phyloP scores from a whole-genome alignment of 2,329 filamentous ascomycete species.

The Tympanopsis confertula region DNA sequence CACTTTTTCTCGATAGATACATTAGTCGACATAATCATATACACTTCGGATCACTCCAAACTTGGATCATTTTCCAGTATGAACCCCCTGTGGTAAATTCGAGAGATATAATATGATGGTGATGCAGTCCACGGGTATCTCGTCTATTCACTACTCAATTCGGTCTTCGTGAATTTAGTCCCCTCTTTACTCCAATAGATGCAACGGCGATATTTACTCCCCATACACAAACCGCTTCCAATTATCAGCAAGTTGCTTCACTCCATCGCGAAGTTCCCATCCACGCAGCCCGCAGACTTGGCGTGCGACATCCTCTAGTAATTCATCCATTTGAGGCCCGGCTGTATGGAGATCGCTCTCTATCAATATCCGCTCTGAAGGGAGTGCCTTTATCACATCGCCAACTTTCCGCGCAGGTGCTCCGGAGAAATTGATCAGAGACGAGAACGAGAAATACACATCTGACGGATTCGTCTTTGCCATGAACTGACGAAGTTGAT shows the following conservation, averaged over 20 bases:
- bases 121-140: too few species aligned
- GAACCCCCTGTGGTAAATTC: too few species aligned
- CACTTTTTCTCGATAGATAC: too few species aligned
- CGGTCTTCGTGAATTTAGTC: too few species aligned
- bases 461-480: neutral
- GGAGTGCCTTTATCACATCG: neutral
- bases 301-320: neutral
- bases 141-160: too few species aligned
- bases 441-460: neutral
- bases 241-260: neutral
- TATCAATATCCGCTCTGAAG: neutral
- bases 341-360: conserved; percentile 1
- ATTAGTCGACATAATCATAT: too few species aligned
- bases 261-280: neutral
- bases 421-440: neutral
- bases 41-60: too few species aligned
- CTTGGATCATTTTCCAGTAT: too few species aligned
- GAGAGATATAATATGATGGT: too few species aligned
- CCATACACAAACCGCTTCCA: conserved; percentile 1
- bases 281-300: neutral
- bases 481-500: neutral
- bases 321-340: neutral
- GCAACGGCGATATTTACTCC: too few species aligned
- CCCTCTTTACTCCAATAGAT: too few species aligned
- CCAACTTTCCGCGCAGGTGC: neutral